Base-by-base conservation (phyloP, 495 filamentous ascomycete species). In the Aspergillus kassunensis region DNA sequence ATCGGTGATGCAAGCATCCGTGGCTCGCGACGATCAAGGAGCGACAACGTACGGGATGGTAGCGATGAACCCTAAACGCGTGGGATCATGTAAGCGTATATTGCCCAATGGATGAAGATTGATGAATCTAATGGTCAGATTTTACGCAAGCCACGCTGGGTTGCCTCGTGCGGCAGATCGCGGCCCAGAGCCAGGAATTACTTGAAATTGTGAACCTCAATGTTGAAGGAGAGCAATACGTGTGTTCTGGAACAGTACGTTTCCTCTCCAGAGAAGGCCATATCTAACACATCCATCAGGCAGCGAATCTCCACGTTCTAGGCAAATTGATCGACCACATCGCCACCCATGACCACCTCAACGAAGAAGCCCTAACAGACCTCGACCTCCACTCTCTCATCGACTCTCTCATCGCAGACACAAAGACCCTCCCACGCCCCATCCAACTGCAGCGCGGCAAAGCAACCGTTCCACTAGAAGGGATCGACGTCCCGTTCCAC, bases 171-270 rank as follows among this genome's bases (percentile, higher is more conserved):
- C 31, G 53, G 11, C 47, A 41, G 12, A 59, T 74, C 21, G 50
- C 57, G 13, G 2, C 20, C 4, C 40, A 44, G 13, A 71, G 59
- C 15, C 37, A 44, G 8, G 44, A 51, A 16, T 44, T 74, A 8
- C 58, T 74, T 5, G 71, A 74, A 35, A 67, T 76, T 36, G 73
- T 76, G 8, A 76, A 76, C 40, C 66, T 58, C 57, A 76, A 76
- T 46, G 47, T 74, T 6, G 40, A 58, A 1, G 56, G 58, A 12
- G 54, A 62, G 48, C 73, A 76, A 50, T 76, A 76, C 57, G 71
- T 76, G 23, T 74, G 73, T 56, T 68, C 71, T 2, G 69, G 73
- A 18, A 54, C 60, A 23, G 67, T 69, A 63, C 31, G 60, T 54
- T 15, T 15, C 4, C 4, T 9, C 24, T 27, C 30, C 29, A 15